A percentile compares a stretch with the other conserved stretches of the same genome.
phyloP scores from a whole-genome alignment of 2,329 filamentous ascomycete genomes.

The Camptophora hylomeconis region DNA sequence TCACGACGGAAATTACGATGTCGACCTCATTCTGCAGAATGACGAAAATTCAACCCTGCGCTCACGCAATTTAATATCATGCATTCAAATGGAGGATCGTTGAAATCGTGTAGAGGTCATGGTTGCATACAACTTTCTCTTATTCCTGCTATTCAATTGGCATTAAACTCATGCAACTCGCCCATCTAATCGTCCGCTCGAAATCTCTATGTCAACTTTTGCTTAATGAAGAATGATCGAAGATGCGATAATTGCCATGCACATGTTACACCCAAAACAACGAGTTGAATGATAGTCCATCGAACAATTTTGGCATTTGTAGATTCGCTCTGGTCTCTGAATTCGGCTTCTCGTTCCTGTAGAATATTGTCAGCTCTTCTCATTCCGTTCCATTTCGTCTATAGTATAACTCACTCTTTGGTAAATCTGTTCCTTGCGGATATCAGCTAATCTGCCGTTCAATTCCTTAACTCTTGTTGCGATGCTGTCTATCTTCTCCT shows the following conservation, averaged over 20 bases:
- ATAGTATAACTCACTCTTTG: slow-evolving; percentile 53
- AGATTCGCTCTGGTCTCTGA: slow-evolving; percentile 90
- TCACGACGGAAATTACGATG: too few species aligned
- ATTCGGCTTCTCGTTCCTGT: slow-evolving; percentile 92
- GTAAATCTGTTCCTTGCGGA: slow-evolving; percentile 89
- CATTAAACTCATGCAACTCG: too few species aligned
- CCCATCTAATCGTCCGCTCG: too few species aligned
- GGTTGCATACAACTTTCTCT: too few species aligned
- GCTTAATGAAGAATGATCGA: slow-evolving; percentile 97
- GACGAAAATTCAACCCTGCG: too few species aligned
- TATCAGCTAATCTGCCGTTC: slow-evolving; percentile 74
- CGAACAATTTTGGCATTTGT: slow-evolving; percentile 86
- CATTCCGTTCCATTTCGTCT: neutral
- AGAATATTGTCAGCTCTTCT: slow-evolving; percentile 5
- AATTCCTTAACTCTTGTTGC: slow-evolving; percentile 79
- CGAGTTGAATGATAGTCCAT: slow-evolving; percentile 85
- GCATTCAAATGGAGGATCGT: too few species aligned
- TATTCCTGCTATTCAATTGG: too few species aligned
- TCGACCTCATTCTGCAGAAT: too few species aligned
- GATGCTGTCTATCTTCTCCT: slow-evolving; percentile 82
- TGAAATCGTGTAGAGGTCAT: too few species aligned
- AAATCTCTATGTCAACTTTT: slow-evolving; percentile 98
- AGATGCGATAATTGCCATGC: slow-evolving; percentile 96
- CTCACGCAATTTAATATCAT: too few species aligned
- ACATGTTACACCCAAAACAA: slow-evolving; percentile 74